Conservation (phyloP, 805 yeast species). For the Ogataea ganodermae region DNA sequence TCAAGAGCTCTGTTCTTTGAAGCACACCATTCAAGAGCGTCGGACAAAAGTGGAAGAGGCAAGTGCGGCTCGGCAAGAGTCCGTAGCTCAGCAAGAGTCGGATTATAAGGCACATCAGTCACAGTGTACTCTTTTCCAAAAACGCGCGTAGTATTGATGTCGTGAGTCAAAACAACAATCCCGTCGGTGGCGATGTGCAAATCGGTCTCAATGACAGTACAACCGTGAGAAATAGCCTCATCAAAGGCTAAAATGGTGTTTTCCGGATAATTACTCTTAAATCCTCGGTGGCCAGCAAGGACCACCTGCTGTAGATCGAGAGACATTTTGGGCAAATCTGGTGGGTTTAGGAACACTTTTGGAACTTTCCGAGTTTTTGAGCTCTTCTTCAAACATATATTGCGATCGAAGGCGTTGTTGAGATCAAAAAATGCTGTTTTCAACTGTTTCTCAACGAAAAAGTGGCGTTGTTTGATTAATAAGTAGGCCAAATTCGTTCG, state of each 20-base stretch:
- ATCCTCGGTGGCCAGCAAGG: conserved; percentile 23
- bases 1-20: conserved; percentile 40
- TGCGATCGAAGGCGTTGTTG: too few relatives aligned
- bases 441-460: neutral
- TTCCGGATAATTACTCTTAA: conserved; percentile 35
- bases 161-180: conserved; percentile 38
- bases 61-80: conserved; percentile 37
- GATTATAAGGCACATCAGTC: conserved; percentile 28
- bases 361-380: neutral
- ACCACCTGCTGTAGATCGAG: neutral
- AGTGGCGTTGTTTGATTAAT: neutral
- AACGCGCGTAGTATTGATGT: conserved; percentile 34
- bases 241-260: conserved; percentile 39
- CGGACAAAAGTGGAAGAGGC: conserved; percentile 34
- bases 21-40: conserved; percentile 38
- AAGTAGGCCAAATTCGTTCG: neutral
- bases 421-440: neutral
- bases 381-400: too few relatives aligned
- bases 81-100: conserved; percentile 30
- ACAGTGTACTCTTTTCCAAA: conserved; percentile 35
- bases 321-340: too few relatives aligned
- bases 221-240: conserved; percentile 37
- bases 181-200: conserved; percentile 39
- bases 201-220: conserved; percentile 39
- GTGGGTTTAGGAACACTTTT: neutral